Percentiles rank a stretch among this genome's conserved stretches.
Evolutionary conservation across 2,329 filamentous ascomycete species (phyloP).

Genomic region (Aspergillus sp.): DNA sequence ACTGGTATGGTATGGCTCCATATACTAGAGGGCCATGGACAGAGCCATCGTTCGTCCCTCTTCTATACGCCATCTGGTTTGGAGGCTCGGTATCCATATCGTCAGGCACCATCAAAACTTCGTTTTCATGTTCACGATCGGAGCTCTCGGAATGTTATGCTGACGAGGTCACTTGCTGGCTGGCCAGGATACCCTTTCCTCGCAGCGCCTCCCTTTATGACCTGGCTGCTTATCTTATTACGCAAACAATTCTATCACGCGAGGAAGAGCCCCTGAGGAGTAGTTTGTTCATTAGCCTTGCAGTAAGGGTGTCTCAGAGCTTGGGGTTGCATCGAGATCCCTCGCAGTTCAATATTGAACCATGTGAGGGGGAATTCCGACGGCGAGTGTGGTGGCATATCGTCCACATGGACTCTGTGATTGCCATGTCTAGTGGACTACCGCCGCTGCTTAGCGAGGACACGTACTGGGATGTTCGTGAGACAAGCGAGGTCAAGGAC

Average conservation of each 20-base stretch:
- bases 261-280: conserved; percentile 51
- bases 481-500: conserved; percentile 50
- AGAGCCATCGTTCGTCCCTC: conserved; percentile 44
- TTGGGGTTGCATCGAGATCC: conserved; percentile 52
- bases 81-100: conserved; percentile 48
- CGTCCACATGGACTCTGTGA: conserved; percentile 49
- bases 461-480: conserved; percentile 49
- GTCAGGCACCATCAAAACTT: conserved; percentile 38
- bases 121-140: conserved; percentile 42
- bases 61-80: conserved; percentile 50
- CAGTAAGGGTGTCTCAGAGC: conserved; percentile 48
- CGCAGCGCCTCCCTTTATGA: conserved; percentile 47
- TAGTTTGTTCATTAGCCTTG: conserved; percentile 50
- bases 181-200: conserved; percentile 46
- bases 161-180: conserved; percentile 45
- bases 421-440: conserved; percentile 50
- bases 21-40: conserved; percentile 39
- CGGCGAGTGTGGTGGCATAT: conserved; percentile 52
- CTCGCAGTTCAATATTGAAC: conserved; percentile 46
- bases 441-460: conserved; percentile 49
- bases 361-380: conserved; percentile 46
- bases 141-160: conserved; percentile 39
- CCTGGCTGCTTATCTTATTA: conserved; percentile 47
- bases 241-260: conserved; percentile 47
- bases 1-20: conserved; percentile 42